Percentiles rank a stretch among this genome's conserved stretches.
Evolutionary conservation across 2,329 filamentous ascomycete species (phyloP).

Genomic region (Ceratocystis albifundus): DNA sequence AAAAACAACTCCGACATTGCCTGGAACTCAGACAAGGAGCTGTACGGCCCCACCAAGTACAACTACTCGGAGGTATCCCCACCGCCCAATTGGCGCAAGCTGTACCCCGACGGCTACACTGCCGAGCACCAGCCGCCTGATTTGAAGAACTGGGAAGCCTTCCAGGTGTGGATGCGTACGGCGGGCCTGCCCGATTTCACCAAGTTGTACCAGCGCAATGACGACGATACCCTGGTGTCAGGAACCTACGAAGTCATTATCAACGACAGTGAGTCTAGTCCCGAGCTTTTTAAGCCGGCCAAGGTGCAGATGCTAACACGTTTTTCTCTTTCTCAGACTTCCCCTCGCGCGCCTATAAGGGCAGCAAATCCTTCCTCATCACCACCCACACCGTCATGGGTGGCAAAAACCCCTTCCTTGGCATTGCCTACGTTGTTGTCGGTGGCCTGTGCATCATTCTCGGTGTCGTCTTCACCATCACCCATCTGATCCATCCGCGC

Average conservation of each 20-base stretch:
- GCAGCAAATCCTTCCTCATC: conserved; percentile 81
- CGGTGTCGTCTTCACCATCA: conserved; percentile 76
- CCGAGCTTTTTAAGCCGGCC: not conserved
- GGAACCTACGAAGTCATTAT: conserved; percentile 72
- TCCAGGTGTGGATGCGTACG: conserved; percentile 98
- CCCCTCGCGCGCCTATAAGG: conserved; percentile 63
- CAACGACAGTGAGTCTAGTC: conserved; percentile 54
- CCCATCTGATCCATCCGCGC: conserved; percentile 82
- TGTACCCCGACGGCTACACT: conserved; percentile 61
- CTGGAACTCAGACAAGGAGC: conserved; percentile 69
- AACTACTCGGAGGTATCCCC: conserved; percentile 55
- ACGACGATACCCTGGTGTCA: conserved; percentile 51
- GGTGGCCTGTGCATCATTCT: conserved; percentile 86
- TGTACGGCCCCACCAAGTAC: conserved; percentile 65
- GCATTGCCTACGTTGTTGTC: conserved; percentile 90
- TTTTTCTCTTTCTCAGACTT: conserved; percentile 50
- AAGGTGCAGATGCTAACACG: not conserved
- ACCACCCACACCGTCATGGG: conserved; percentile 88
- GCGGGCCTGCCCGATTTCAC: conserved; percentile 88
- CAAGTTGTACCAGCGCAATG: conserved; percentile 81
- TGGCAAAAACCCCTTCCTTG: conserved; percentile 87
- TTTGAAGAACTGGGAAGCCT: conserved; percentile 63
- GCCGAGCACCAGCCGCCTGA: conserved; percentile 54
- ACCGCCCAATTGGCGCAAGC: conserved; percentile 71
- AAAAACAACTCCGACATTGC: conserved; percentile 62